Conservation (phyloP, 2,329 filamentous ascomycete genomes). For the Gnomoniopsis sp. region DNA sequence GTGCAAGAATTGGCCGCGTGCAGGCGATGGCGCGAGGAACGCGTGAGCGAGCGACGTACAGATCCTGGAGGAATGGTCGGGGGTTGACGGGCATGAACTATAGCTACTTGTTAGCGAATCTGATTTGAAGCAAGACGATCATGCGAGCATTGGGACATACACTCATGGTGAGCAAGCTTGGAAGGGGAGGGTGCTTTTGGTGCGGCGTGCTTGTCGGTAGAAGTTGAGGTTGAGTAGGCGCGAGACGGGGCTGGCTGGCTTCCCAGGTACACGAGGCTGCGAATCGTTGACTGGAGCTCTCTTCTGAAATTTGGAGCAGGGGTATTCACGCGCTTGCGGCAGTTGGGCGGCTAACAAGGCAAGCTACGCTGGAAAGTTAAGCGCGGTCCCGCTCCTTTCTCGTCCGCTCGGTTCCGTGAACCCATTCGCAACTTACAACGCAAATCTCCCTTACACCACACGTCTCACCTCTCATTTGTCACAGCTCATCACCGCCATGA, state of each 20-base stretch:
- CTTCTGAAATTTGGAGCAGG: no score
- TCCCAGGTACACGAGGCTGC: no score
- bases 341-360: no score
- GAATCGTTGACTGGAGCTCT: no score
- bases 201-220: background rate
- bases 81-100: conserved; percentile 94
- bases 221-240: background rate
- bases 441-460: no score
- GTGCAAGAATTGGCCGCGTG: conserved; percentile 2
- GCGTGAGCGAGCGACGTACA: conserved; percentile 53
- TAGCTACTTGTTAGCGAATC: background rate
- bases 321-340: no score
- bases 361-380: no score
- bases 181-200: background rate
- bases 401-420: no score
- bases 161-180: conserved; percentile 16
- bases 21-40: conserved; percentile 53
- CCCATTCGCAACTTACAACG: no score
- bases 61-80: conserved; percentile 89
- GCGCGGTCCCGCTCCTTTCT: no score
- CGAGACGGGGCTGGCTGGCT: background rate
- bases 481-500: no score
- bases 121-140: background rate
- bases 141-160: background rate
- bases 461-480: no score